Conservation (phyloP, 495 filamentous ascomycete species). For the Cairneyella variabilis region DNA sequence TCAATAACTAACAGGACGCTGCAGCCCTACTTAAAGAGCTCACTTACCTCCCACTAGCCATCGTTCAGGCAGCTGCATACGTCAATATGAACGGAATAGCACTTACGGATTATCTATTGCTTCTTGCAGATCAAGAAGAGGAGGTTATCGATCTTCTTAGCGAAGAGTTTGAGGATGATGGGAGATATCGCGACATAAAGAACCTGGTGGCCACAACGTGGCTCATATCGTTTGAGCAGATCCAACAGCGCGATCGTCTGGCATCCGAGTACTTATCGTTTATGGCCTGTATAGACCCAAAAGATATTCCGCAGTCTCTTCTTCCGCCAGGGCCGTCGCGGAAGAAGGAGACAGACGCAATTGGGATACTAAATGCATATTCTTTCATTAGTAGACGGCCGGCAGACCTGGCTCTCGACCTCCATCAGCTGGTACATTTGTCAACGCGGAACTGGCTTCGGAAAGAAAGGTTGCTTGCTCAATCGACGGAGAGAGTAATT, state of each 20-base stretch:
- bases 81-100: conserved; percentile 35
- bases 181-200: conserved; percentile 11
- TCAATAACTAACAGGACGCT: conserved; percentile 6
- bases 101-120: conserved; percentile 4
- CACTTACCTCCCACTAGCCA: conserved; percentile 40
- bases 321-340: conserved; percentile 6
- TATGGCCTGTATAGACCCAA: conserved; percentile 17
- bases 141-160: conserved; percentile 26
- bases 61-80: conserved; percentile 45
- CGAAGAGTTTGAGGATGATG: conserved; percentile 13
- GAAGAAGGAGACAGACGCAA: conserved; percentile 3
- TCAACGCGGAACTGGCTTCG: conserved; percentile 39
- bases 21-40: conserved; percentile 34
- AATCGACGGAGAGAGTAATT: conserved; percentile 32
- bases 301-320: conserved; percentile 17
- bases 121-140: conserved; percentile 19
- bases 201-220: conserved; percentile 19
- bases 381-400: background rate
- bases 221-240: conserved; percentile 28
- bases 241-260: conserved; percentile 28
- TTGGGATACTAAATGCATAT: background rate
- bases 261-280: conserved; percentile 22
- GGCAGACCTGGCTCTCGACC: background rate
- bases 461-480: conserved; percentile 21
- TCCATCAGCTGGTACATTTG: conserved; percentile 46